Conservation (phyloP, 345 rosid species). For the Sisymbrium irio region DNA sequence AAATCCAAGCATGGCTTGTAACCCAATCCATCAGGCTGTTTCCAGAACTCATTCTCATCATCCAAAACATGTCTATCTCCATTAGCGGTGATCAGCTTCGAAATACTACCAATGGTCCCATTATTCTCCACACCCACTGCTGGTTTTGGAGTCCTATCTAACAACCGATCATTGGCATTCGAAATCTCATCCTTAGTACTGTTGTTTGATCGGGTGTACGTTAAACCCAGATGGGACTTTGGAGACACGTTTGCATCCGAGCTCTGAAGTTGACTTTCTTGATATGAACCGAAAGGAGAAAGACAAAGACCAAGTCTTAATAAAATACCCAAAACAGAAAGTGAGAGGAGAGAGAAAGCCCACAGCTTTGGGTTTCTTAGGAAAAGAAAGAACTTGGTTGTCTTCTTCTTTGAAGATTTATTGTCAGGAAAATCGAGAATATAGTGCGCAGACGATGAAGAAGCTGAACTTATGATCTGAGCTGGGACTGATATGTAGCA, state of each 20-base stretch:
- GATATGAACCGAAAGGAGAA: constrained; percentile 38
- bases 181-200: constrained; percentile 7
- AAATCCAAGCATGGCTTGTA: constrained; percentile 73
- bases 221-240: constrained; percentile 31
- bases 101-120: constrained; percentile 17
- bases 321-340: constrained; percentile 51
- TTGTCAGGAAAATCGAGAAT: constrained; percentile 52
- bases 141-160: constrained; percentile 10
- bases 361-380: constrained; percentile 49
- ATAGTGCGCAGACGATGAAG: constrained; percentile 59
- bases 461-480: constrained; percentile 49
- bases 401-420: constrained; percentile 32
- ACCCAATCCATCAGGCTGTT: constrained; percentile 92
- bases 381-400: constrained; percentile 6
- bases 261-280: constrained; percentile 28
- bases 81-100: constrained; percentile 13
- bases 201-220: constrained; percentile 15
- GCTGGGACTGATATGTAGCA: constrained; percentile 60
- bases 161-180: constrained; percentile 14
- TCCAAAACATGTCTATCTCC: constrained; percentile 7
- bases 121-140: constrained; percentile 10
- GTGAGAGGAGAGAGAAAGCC: constrained; percentile 53
- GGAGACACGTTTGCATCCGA: constrained; percentile 21
- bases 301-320: constrained; percentile 45
- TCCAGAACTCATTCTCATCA: constrained; percentile 65